Base-by-base conservation (phyloP, 495 filamentous ascomycete species). In the Penicillium silybi region DNA sequence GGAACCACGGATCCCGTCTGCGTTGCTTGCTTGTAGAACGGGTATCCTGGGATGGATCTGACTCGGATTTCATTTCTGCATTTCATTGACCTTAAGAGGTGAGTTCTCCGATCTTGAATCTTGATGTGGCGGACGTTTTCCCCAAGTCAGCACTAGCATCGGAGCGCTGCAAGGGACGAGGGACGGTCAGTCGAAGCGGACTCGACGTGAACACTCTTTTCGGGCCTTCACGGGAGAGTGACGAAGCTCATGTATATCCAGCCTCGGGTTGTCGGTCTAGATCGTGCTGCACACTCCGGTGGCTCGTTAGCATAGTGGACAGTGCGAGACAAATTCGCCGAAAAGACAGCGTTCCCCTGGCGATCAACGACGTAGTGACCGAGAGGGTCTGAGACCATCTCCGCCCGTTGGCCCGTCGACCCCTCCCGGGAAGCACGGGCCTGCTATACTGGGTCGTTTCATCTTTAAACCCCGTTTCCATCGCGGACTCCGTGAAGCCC, bases 371-470 rank as follows among this genome's bases (percentile, higher is more conserved):
- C 6, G 22, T 23, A 6, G 29, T 32, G 8, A 32, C 29, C 29
- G 29, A 1, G 29, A 20, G 7, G 18, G 38, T 48, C 35, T 46
- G n/a, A n/a, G n/a, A n/a, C n/a, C 45, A 53, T 53, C 48, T 50
- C 42, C 43, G 48, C 29, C 29, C 29, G 11, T 29, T 29, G 26
- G 26, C 26, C 26, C 26, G 9, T 29, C 26, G 26, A 29, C 26
- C 26, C 44, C 54, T 42, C 41, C 60, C 63, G 64, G 59, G 62
- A 64, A 67, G 63, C 65, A 65, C 61, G 59, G 63, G 55, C 64
- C 56, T 56, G 59, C 61, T 64, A 54, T 64, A 45, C 51, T 61
- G 68, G 64, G 60, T 62, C 56, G 62, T 68, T 68, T 64, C 67
- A 66, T 39, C 16, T 39, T 39, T 6, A 39, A 19, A 17, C 37